Conservation (phyloP, 371 early-diverging fungal species). For the Apophysomyces variabilis region DNA sequence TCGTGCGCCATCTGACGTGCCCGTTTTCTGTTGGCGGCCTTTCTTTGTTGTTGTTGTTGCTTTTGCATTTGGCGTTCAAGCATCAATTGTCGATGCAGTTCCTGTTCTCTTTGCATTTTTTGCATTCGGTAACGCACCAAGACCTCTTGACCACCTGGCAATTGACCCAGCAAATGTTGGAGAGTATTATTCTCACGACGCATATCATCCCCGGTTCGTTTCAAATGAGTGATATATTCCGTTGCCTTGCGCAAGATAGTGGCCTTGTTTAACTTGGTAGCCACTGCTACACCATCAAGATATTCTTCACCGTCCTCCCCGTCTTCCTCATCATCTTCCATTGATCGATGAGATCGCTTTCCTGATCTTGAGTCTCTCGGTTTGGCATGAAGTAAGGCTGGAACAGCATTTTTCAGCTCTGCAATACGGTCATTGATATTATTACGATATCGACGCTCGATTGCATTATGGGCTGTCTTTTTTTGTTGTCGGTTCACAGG, state of each 20-base stretch:
- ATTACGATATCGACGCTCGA: conserved; percentile 91
- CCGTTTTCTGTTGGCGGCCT: conserved; percentile 29
- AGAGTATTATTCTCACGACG: conserved; percentile 58
- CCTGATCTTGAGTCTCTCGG: conserved; percentile 44
- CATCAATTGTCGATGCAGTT: conserved; percentile 30
- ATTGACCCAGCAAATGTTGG: conserved; percentile 50
- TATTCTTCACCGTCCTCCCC: conserved; percentile 67
- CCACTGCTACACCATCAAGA: conserved; percentile 70
- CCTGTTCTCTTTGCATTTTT: conserved; percentile 41
- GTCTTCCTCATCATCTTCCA: conserved; percentile 56
- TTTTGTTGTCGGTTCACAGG: conserved; percentile 51
- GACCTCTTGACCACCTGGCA: conserved; percentile 62
- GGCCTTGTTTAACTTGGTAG: conserved; percentile 88
- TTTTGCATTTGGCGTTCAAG: conserved; percentile 36
- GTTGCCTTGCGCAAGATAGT: conserved; percentile 87
- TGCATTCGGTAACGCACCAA: conserved; percentile 40
- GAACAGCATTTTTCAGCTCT: conserved; percentile 84
- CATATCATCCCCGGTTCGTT: conserved; percentile 61
- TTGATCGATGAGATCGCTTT: conserved; percentile 42
- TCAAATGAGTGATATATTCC: conserved; percentile 84
- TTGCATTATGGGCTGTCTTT: conserved; percentile 92
- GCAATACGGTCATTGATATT: conserved; percentile 93
- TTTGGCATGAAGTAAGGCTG: conserved; percentile 75
- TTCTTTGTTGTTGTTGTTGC: conserved; percentile 37
- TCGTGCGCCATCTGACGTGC: conserved; percentile 12